Evolutionary conservation across 352 stramenopile genomes (phyloP).

Genomic region (Pythium biforme): DNA sequence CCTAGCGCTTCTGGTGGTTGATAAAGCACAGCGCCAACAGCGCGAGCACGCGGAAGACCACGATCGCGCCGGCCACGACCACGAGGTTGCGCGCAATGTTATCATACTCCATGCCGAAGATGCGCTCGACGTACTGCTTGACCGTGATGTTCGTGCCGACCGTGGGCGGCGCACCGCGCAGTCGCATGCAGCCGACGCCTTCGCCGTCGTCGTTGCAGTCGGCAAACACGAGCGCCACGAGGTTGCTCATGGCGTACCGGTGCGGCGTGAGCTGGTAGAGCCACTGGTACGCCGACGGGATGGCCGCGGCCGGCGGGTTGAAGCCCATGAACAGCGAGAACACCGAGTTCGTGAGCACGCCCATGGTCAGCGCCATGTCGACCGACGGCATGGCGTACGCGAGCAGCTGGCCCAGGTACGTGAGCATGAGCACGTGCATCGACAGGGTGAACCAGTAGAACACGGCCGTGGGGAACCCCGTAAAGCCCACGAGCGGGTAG

Average conservation of each 20-base stretch:
- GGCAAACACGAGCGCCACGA: constrained; percentile 15
- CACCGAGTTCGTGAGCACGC: constrained; percentile 38
- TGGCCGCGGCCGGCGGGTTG: constrained; percentile 28
- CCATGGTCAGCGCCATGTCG: constrained; percentile 18
- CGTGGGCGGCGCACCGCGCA: constrained; percentile 21
- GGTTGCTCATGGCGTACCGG: constrained; percentile 19
- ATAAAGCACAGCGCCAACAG: constrained; percentile 45
- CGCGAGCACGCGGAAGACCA: constrained; percentile 40
- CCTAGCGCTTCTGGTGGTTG: constrained; percentile 51
- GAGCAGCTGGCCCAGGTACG: constrained; percentile 34
- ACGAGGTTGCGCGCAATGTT: constrained; percentile 24
- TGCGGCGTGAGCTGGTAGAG: constrained; percentile 29
- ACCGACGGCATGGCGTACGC: constrained; percentile 29
- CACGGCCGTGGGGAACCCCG: constrained; percentile 9
- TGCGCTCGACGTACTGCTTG: constrained; percentile 32
- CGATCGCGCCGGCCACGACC: constrained; percentile 29
- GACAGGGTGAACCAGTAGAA: constrained; percentile 28
- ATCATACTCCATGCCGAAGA: constrained; percentile 31
- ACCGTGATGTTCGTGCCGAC: constrained; percentile 23
- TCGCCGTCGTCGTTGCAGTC: constrained; percentile 12
- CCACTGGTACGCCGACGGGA: constrained; percentile 32
- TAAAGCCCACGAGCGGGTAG: constrained; percentile 39
- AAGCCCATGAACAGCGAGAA: constrained; percentile 31
- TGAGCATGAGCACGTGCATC: constrained; percentile 31
- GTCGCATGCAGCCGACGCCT: constrained; percentile 23